These are phyloP conservation scores for Zizania latifolia DNA, from an alignment of 176 grass and related monocot genomes.

Conservation along the genomic window DNA sequence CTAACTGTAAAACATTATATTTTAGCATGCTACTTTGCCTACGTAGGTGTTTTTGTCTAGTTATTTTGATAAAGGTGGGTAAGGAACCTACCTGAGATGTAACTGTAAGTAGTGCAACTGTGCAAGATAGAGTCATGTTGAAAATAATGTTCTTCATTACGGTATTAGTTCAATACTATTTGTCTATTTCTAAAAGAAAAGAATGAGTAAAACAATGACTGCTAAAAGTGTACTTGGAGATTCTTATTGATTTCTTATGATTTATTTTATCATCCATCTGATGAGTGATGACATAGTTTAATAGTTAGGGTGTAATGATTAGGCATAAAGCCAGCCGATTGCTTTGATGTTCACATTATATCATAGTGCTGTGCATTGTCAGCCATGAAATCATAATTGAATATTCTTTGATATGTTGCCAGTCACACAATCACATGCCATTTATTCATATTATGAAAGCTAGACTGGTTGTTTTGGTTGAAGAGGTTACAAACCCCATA, in stretches of 20 bases:
- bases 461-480: not conserved
- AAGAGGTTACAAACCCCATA: not conserved
- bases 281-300: not conserved
- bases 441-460: slow-evolving; percentile 1
- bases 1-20: slow-evolving; percentile 20
- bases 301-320: not conserved
- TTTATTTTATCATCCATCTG: not conserved
- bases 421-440: not conserved
- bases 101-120: too few species aligned
- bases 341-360: not conserved
- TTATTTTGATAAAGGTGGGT: slow-evolving; percentile 17
- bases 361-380: not conserved
- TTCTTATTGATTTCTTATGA: not conserved
- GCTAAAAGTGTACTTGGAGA: too few species aligned
- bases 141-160: slow-evolving; percentile 33
- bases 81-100: slow-evolving; percentile 24
- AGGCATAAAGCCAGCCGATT: not conserved
- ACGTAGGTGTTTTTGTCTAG: not conserved
- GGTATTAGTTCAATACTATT: not conserved
- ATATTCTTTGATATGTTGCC: not conserved
- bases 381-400: not conserved
- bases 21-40: not conserved
- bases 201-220: not conserved
- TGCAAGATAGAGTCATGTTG: not conserved
- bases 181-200: slow-evolving; percentile 18